Conservation (phyloP, 805 yeast genomes). For the Ogataea glucozyma region DNA sequence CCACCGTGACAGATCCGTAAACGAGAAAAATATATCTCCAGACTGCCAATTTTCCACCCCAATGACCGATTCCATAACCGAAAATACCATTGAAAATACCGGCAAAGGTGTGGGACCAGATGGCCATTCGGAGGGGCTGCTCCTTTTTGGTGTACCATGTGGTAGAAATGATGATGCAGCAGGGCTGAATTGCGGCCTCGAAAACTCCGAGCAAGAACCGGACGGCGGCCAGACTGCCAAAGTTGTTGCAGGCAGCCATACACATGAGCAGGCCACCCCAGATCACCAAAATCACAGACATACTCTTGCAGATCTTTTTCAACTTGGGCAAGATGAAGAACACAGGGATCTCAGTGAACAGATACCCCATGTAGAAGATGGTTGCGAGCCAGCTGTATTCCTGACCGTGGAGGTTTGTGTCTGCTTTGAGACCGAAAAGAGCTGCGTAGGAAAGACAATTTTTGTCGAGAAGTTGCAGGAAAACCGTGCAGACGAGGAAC, state of each 20-base stretch:
- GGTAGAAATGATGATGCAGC: conserved; percentile 38
- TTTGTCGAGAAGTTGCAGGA: conserved; percentile 41
- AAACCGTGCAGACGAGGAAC: conserved; percentile 32
- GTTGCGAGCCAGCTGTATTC: conserved; percentile 59
- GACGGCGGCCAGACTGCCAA: conserved; percentile 47
- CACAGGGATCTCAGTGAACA: conserved; percentile 57
- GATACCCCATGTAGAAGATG: conserved; percentile 63
- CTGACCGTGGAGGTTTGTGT: conserved; percentile 42
- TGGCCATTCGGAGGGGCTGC: conserved; percentile 33
- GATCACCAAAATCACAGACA: conserved; percentile 37
- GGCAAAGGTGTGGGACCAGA: conserved; percentile 37
- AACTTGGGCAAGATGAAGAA: conserved; percentile 34
- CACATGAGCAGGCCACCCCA: conserved; percentile 53
- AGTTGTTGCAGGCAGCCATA: conserved; percentile 46
- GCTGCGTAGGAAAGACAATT: conserved; percentile 46
- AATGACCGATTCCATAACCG: conserved; percentile 36
- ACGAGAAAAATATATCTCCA: conserved; percentile 39
- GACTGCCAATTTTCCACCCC: conserved; percentile 25
- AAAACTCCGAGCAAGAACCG: conserved; percentile 52
- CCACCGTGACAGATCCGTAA: conserved; percentile 36
- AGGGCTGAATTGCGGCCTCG: conserved; percentile 39
- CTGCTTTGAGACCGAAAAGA: conserved; percentile 44
- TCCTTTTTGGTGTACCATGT: conserved; percentile 38
- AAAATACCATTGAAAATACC: conserved; percentile 35
- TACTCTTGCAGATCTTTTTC: conserved; percentile 33